These are phyloP conservation scores for Ustulina deusta DNA, from an alignment of 2,329 filamentous ascomycete genomes.

Conservation along the genomic window DNA sequence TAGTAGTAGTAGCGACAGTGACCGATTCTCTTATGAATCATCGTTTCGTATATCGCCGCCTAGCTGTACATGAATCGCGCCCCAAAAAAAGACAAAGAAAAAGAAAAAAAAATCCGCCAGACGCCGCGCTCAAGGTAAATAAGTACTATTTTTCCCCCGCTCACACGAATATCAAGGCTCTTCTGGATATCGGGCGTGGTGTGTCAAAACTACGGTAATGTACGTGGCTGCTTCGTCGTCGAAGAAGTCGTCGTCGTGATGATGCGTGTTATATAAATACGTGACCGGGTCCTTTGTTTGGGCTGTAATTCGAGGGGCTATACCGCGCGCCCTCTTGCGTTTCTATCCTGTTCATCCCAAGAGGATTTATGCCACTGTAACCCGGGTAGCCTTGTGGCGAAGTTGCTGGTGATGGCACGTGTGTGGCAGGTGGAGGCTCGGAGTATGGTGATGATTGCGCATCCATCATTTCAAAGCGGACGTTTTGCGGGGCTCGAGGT, in stretches of 20 bases:
- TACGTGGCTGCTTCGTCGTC: constrained; percentile 29
- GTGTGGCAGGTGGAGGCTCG: constrained; percentile 44
- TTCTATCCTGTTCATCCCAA: constrained; percentile 69
- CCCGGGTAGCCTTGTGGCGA: constrained; percentile 37
- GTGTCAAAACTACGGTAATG: constrained; percentile 24
- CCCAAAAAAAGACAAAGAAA: constrained; percentile 7
- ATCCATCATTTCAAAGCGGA: constrained; percentile 59
- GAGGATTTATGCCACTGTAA: constrained; percentile 62
- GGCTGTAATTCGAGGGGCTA: constrained; percentile 40
- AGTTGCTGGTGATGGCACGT: constrained; percentile 9
- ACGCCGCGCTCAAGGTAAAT: constrained; percentile 38
- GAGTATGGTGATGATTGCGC: constrained; percentile 53
- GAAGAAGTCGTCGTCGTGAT: constrained; percentile 15
- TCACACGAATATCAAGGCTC: constrained; percentile 23
- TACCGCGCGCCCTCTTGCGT: constrained; percentile 41
- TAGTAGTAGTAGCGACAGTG: constrained; percentile 18
- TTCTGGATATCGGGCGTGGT: constrained; percentile 12
- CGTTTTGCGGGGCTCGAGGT: constrained; percentile 61
- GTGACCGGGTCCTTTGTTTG: constrained; percentile 43
- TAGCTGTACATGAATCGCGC: constrained; percentile 19
- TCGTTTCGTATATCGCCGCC: constrained; percentile 19
- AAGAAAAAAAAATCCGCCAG: constrained; percentile 26
- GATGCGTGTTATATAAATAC: constrained; percentile 44
- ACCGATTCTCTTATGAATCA: constrained; percentile 9
- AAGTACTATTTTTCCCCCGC: constrained; percentile 23